Evolutionary conservation across 208 protist genomes (phyloP), one percentile per base, ranked within the genome.

Genomic region (Herpetomonas samuelpessoai): DNA sequence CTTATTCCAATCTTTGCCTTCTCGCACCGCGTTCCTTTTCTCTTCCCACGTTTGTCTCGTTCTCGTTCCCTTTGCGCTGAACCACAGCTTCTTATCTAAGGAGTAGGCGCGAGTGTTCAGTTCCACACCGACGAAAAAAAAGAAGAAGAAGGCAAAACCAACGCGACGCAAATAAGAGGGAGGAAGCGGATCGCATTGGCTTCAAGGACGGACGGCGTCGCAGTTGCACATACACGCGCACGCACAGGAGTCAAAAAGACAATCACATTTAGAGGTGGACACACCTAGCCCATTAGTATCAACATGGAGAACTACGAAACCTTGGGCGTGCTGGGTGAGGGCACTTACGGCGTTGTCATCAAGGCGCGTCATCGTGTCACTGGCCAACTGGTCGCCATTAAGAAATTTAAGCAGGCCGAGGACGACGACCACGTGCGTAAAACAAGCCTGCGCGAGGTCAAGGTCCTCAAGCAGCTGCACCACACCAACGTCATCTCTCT

Each of bases 401-500:
- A 98, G 69, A 97, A 98, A 67, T 98, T 98, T 81, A 98, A 98
- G 81, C 92, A 98, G 66, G 89, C 78, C 9, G 83, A 93, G 35
- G 91, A 97, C 39, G 91, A 97, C 61, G 95, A 98, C 29, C 86
- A 96, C 61, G 96, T 98, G 0, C 78, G 88, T 29, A 97, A 97
- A 67, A 98, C 93, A 2, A 90, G 93, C 9, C 72, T 97, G 28
- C 74, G 96, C 1, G 96, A 98, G 68, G 84, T 98, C 30, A 77
- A 90, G 55, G 86, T 98, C 55, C 74, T 98, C 41, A 97, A 98
- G 66, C 88, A 97, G 67, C 81, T 98, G 22, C 84, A 82, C 27
- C 94, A 98, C 65, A 84, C 96, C 35, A 98, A 98, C 63, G 86
- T 98, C n/a, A 83, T 98, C 30, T 72, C 88, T 21, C 77, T 98